These are phyloP conservation scores for Dictyostelium firmibasis DNA, from an alignment of 78 protist species.

Conservation along the genomic window DNA sequence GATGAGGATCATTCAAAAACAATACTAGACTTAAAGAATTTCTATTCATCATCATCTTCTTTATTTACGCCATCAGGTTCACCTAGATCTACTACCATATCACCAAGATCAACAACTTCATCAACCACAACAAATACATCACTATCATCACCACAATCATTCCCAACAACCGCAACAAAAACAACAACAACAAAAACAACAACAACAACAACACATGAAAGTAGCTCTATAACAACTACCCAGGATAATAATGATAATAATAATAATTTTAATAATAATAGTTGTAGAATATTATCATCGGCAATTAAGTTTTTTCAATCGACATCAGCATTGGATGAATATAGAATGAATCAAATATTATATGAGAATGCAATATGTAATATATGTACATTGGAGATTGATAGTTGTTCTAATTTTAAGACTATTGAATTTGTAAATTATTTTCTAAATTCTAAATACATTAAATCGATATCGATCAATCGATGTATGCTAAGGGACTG, in stretches of 20 bases:
- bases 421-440: constrained; percentile 51
- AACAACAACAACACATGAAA: neutral
- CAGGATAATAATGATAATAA: constrained; percentile 17
- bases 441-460: neutral
- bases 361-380: constrained; percentile 27
- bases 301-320: constrained; percentile 12
- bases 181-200: neutral
- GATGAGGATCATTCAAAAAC: neutral
- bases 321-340: constrained; percentile 10
- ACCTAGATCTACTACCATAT: neutral
- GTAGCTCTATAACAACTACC: too few species aligned
- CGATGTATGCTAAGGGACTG: constrained; percentile 32
- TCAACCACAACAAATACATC: neutral
- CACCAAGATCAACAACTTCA: neutral
- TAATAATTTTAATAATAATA: neutral
- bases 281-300: neutral
- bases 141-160: neutral
- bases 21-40: neutral
- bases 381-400: constrained; percentile 5
- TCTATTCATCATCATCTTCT: neutral
- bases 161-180: neutral
- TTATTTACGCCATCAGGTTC: neutral
- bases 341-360: constrained; percentile 10
- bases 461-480: neutral
- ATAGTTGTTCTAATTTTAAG: constrained; percentile 23